A percentile compares a stretch with the other conserved stretches of the same genome.
These are phyloP conservation scores for Verticillium zaregamsianum DNA, from an alignment of 2,329 filamentous ascomycete genomes.

Conservation along the genomic window DNA sequence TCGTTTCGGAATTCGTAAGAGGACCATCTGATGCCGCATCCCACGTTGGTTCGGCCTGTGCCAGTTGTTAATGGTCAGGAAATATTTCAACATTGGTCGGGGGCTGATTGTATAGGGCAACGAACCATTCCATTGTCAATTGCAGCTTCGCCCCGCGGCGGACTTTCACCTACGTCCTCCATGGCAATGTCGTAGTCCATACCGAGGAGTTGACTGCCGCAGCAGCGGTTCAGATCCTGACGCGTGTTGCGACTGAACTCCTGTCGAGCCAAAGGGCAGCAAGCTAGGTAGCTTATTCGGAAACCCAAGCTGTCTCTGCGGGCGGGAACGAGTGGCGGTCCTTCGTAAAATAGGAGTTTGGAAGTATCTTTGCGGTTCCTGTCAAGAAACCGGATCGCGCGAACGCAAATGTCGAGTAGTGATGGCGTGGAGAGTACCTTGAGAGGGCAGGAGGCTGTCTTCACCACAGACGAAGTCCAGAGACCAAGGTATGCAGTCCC, in stretches of 20 bases:
- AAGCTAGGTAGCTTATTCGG: too few species aligned
- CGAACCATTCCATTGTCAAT: slow-evolving; percentile 1
- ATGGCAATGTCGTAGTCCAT: slow-evolving; percentile 73
- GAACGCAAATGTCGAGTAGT: too few species aligned
- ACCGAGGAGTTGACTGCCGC: slow-evolving; percentile 8
- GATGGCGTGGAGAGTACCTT: too few species aligned
- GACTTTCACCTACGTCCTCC: slow-evolving; percentile 51
- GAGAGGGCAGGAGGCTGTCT: too few species aligned
- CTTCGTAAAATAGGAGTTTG: too few species aligned
- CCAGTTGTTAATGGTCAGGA: background rate
- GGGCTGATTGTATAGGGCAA: background rate
- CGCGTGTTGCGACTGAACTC: background rate
- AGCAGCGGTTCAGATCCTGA: background rate
- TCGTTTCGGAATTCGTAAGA: background rate
- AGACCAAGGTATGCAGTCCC: too few species aligned
- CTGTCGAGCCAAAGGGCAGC: background rate
- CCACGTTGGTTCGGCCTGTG: background rate
- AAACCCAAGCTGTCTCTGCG: too few species aligned
- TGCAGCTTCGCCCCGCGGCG: slow-evolving; percentile 1
- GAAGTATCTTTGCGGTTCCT: too few species aligned
- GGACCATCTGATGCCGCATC: background rate
- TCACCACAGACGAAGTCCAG: too few species aligned
- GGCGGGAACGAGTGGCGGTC: too few species aligned
- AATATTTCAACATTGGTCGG: background rate
- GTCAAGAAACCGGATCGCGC: too few species aligned